Base-by-base conservation (phyloP, 139 green algal genomes). In the Mesostigma viride region DNA sequence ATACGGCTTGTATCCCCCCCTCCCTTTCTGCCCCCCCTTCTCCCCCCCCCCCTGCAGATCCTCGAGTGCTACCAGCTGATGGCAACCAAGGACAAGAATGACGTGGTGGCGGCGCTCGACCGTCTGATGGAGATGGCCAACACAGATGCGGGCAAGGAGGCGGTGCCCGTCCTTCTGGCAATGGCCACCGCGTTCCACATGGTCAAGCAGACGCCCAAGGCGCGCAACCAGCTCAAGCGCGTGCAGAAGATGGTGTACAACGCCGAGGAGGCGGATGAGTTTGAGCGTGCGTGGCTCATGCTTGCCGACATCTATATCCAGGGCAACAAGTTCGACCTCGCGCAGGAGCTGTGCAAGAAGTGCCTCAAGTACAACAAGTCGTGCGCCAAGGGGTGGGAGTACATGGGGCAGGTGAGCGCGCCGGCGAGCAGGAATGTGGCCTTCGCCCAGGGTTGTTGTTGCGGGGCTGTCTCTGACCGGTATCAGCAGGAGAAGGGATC, bases 341-440 rank as follows among this genome's bases (percentile, higher is more conserved):
- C 76, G 31, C 78, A 88, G 76, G 86, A 91, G 71, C 69, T 91
- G 59, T 89, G 85, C 73, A 73, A 78, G 56, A 84, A 82, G 61
- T 87, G 80, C 72, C 72, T 92, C 32, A 88, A 88, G 76, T 87
- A 91, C 83, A 91, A 92, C 76, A 87, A 85, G 70, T 81, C 68
- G 14, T 92, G 85, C 70, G 78, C 76, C 58, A 83, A 83, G 62
- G 70, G 53, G 2, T 79, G 72, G 72, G 86, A 92, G 79, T 68
- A 79, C 70, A 76, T 91, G 63, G 86, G 83, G 0, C 35, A 75
- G 59, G n/a, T n/a, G n/a, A n/a, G n/a, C n/a, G n/a, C n/a, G n/a
- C n/a, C n/a, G n/a, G n/a, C n/a, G n/a, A n/a, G n/a, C n/a, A n/a
- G n/a, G n/a, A n/a, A n/a, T n/a, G n/a, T n/a, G n/a, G n/a, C n/a